Conservation (phyloP, 2,329 filamentous ascomycete genomes). For the Paecilomyces sp. region DNA sequence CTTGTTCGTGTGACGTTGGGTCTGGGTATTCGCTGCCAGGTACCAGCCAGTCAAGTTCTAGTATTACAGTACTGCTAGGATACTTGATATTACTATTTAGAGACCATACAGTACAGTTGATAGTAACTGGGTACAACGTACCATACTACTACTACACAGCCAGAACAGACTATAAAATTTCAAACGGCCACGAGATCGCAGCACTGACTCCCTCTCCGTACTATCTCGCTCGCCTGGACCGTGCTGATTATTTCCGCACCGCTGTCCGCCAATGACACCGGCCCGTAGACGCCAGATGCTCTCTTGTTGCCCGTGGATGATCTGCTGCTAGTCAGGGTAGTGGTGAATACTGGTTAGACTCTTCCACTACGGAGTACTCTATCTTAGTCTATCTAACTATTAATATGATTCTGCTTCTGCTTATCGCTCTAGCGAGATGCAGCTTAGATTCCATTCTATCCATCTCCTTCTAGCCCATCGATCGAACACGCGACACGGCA, state of each 20-base stretch:
- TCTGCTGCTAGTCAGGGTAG: neutral
- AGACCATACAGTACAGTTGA: neutral
- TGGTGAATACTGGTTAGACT: neutral
- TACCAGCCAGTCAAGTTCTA: neutral
- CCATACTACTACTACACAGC: too few relatives aligned
- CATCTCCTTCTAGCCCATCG: neutral
- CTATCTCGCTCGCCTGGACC: neutral
- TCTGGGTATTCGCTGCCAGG: neutral
- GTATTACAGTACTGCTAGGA: too few relatives aligned
- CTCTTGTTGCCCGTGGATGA: neutral
- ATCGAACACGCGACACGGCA: neutral
- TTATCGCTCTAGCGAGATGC: neutral
- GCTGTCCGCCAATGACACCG: neutral
- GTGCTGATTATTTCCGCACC: neutral
- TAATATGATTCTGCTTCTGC: neutral
- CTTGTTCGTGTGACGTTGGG: too few relatives aligned
- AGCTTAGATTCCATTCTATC: neutral
- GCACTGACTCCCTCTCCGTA: neutral
- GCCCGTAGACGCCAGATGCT: neutral
- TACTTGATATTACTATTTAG: neutral
- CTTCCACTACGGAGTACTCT: too few relatives aligned
- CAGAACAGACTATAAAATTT: neutral
- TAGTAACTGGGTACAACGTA: neutral
- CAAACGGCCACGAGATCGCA: neutral
- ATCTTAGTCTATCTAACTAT: neutral